Conservation (phyloP, 257 asterid genomes). For the Fraxinus excelsior region DNA sequence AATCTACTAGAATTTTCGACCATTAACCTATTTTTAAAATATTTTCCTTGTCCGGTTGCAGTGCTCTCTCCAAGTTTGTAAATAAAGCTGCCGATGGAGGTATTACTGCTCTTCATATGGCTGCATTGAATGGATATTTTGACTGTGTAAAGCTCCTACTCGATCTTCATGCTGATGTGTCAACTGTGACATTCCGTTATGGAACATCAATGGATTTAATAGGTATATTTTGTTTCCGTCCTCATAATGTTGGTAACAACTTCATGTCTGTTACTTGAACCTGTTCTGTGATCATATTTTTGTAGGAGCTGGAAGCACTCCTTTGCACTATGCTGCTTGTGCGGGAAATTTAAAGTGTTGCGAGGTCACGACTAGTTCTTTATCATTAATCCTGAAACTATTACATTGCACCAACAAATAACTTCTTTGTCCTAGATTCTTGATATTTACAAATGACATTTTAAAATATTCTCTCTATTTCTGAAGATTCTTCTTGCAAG, state of each 20-base stretch:
- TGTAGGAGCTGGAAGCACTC: slow-evolving; percentile 96
- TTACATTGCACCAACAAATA: neutral
- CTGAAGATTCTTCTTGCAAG: slow-evolving; percentile 84
- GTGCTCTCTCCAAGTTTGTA: slow-evolving; percentile 81
- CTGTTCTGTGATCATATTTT: slow-evolving; percentile 2
- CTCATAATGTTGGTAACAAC: slow-evolving; percentile 4
- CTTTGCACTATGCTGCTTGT: slow-evolving; percentile 98
- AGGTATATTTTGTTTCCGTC: slow-evolving; percentile 46
- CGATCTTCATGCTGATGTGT: slow-evolving; percentile 78
- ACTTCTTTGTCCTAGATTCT: slow-evolving; percentile 5
- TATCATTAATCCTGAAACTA: neutral
- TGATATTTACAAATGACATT: neutral
- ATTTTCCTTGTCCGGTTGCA: slow-evolving; percentile 36
- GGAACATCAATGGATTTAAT: slow-evolving; percentile 98
- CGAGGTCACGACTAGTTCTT: slow-evolving; percentile 58
- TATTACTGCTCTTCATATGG: slow-evolving; percentile 97
- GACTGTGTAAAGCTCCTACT: slow-evolving; percentile 95
- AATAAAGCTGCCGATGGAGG: slow-evolving; percentile 99
- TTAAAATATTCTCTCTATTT: slow-evolving; percentile 18
- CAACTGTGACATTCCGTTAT: slow-evolving; percentile 82
- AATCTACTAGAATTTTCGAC: neutral
- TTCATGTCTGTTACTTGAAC: slow-evolving; percentile 8
- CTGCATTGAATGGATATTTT: slow-evolving; percentile 93
- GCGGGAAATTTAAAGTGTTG: slow-evolving; percentile 97
- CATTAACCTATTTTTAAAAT: neutral